These are phyloP conservation scores for Eucalyptus marginata DNA, from an alignment of 345 rosid genomes.

Conservation along the genomic window DNA sequence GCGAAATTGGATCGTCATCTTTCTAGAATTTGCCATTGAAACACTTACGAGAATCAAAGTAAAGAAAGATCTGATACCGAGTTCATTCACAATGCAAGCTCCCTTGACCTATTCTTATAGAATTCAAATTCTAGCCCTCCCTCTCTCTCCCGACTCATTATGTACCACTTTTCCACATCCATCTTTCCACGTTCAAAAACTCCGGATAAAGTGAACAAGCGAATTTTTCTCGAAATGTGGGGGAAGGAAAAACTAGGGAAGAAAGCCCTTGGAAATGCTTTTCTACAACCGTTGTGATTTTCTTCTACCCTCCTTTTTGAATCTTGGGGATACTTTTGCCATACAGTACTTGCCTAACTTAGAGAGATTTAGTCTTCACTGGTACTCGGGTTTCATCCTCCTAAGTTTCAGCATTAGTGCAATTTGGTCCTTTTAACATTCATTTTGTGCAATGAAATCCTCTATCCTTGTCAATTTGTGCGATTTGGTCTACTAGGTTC, in stretches of 20 bases:
- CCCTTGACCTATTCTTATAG: too few relatives aligned
- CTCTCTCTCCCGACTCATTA: too few relatives aligned
- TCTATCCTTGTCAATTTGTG: background rate
- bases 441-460: background rate
- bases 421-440: background rate
- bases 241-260: too few relatives aligned
- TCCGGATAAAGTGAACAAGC: too few relatives aligned
- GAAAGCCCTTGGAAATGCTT: too few relatives aligned
- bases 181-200: too few relatives aligned
- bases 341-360: background rate
- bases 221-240: background rate
- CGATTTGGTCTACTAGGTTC: background rate
- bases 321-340: background rate
- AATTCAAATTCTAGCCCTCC: too few relatives aligned
- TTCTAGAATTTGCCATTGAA: background rate
- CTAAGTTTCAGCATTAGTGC: background rate
- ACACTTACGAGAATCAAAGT: background rate
- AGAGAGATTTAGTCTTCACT: background rate
- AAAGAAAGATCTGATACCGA: background rate
- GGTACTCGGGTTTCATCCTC: background rate
- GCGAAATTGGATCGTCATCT: background rate
- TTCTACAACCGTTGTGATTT: too few relatives aligned
- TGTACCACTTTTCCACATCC: too few relatives aligned
- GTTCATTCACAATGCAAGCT: too few relatives aligned
- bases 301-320: background rate